Evolutionary conservation across 2,329 filamentous ascomycete species (phyloP).

Genomic region (Stachybotrys chlorohalonatus): DNA sequence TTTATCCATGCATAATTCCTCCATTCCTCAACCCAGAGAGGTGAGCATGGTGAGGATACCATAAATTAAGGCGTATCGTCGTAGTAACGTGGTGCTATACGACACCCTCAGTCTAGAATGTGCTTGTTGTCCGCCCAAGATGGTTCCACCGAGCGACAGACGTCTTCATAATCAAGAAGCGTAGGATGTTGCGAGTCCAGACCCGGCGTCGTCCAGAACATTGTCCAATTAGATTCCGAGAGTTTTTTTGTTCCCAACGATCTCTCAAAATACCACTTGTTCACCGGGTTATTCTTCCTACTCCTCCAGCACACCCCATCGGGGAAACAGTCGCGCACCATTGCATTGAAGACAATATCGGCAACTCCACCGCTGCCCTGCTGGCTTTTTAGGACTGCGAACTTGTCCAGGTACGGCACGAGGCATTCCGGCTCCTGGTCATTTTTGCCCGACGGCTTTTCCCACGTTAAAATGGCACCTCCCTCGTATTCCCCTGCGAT

Average conservation of each 20-base stretch:
- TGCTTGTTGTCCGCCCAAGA: conserved; percentile 54
- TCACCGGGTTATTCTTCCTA: conserved; percentile 84
- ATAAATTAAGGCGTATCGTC: too few relatives aligned
- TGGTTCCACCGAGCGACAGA: conserved; percentile 57
- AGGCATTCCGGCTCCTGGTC: conserved; percentile 52
- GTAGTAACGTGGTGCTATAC: too few relatives aligned
- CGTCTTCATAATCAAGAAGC: conserved; percentile 62
- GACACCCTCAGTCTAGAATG: conserved; percentile 40
- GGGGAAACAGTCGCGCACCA: conserved; percentile 85
- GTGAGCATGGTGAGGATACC: too few relatives aligned
- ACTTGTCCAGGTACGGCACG: conserved; percentile 95
- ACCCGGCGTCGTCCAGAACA: conserved; percentile 90
- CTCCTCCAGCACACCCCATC: conserved; percentile 88
- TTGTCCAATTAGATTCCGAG: conserved; percentile 78
- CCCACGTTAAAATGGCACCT: conserved; percentile 91
- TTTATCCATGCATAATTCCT: too few relatives aligned
- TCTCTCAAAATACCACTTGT: conserved; percentile 98
- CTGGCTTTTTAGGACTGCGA: conserved; percentile 79
- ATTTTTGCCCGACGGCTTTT: conserved; percentile 56
- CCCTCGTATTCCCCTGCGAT: conserved; percentile 96
- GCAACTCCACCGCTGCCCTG: conserved; percentile 90
- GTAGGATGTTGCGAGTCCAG: conserved; percentile 44
- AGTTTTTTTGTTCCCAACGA: conserved; percentile 78
- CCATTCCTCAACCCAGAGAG: too few relatives aligned
- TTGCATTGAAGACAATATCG: conserved; percentile 92